Evolutionary conservation across 2,329 filamentous ascomycete genomes (phyloP).

Genomic region (Hypoxylon sp.): DNA sequence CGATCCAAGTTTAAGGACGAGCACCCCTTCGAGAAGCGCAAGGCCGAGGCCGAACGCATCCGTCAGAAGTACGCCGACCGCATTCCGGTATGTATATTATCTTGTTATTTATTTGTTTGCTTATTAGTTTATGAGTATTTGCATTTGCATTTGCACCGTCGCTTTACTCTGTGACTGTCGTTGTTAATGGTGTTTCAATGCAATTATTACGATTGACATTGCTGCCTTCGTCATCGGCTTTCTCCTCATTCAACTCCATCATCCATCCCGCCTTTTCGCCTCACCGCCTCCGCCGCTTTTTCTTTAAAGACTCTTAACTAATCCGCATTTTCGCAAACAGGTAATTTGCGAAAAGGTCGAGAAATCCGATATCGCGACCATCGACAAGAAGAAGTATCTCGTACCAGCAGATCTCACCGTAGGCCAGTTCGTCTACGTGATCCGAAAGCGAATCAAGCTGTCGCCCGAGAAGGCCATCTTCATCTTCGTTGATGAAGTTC

Average conservation of each 20-base stretch:
- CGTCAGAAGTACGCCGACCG: conserved; percentile 98
- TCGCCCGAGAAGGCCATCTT: conserved; percentile 99
- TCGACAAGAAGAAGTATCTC: conserved; percentile 99
- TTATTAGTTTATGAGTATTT: conserved; percentile 22
- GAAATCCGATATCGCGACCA: conserved; percentile 98
- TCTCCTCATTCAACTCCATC: too few relatives aligned
- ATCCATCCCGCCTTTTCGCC: conserved; percentile 6
- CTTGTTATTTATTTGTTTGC: too few relatives aligned
- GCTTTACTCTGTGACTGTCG: too few relatives aligned
- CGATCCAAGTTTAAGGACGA: conserved; percentile 99
- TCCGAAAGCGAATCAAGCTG: conserved; percentile 99
- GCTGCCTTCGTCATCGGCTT: neutral
- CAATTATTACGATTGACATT: neutral
- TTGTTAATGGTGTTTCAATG: too few relatives aligned
- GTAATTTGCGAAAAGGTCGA: conserved; percentile 99
- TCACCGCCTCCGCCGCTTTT: conserved; percentile 10
- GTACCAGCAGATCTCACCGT: conserved; percentile 97
- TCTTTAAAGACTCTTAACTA: conserved; percentile 25
- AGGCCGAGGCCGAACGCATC: conserved; percentile 99
- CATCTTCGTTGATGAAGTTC: conserved; percentile 99
- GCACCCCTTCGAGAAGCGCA: conserved; percentile 99
- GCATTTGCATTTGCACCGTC: too few relatives aligned
- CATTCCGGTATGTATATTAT: conserved; percentile 81
- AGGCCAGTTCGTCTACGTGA: conserved; percentile 99
- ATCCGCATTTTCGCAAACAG: conserved; percentile 55